Percentiles rank a stretch among this genome's conserved stretches.
Evolutionary conservation across 2,329 filamentous ascomycete genomes (phyloP).

Genomic region (Alternaria triticimaculans): DNA sequence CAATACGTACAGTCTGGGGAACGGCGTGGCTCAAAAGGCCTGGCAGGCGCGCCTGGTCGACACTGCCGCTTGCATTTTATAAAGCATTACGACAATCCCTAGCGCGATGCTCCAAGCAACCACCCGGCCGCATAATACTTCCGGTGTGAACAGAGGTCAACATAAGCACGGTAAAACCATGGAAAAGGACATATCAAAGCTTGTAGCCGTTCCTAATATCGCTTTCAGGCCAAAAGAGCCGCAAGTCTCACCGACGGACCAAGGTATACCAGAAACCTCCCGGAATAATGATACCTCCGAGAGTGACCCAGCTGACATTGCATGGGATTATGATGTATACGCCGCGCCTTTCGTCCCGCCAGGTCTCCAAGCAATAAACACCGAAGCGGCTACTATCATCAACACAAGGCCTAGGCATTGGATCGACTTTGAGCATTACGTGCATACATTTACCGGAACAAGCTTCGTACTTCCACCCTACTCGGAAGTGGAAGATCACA

Average conservation of each 20-base stretch:
- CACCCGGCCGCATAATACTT: neutral
- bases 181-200: neutral
- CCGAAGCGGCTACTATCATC: constrained; percentile 6
- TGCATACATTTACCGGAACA: constrained; percentile 24
- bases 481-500: neutral
- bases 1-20: neutral
- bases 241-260: neutral
- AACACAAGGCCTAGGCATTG: constrained; percentile 16
- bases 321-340: constrained; percentile 30
- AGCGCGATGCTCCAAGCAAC: neutral
- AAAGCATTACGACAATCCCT: neutral
- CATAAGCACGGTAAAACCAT: neutral
- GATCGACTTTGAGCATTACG: constrained; percentile 25
- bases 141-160: neutral
- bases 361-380: constrained; percentile 24
- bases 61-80: neutral
- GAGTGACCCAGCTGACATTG: neutral
- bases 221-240: neutral
- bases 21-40: neutral
- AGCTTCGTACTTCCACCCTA: constrained; percentile 17
- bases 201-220: constrained; percentile 12
- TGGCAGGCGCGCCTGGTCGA: too few species aligned
- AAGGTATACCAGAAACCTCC: neutral
- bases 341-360: constrained; percentile 27
- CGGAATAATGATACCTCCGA: neutral